Base-by-base conservation (phyloP, 768 basidiomycete species). In the Kwoniella sp. region DNA sequence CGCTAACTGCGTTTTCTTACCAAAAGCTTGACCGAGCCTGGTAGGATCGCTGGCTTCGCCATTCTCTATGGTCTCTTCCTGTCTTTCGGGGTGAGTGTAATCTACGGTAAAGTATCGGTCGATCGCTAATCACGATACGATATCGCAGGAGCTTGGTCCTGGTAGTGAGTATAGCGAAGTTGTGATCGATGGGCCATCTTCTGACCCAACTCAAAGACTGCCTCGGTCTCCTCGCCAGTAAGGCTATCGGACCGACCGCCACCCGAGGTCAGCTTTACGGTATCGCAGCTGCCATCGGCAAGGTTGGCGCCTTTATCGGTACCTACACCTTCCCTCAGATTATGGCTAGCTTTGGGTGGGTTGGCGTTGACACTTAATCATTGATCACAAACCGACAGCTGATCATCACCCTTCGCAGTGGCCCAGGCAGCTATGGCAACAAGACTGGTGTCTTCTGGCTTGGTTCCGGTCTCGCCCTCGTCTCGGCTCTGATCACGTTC, bases 21-120 rank as follows among this genome's bases (percentile, higher is more conserved):
- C n/a, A n/a, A n/a, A n/a, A 39, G 52, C 12, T 37, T 53, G 12
- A 47, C 36, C 6, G 23, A 50, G 33, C 37, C 50, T 9, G 83
- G 82, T n/a, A 56, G 60, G 38, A 65, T 75, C 33, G 67, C 69
- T 9, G 69, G 67, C 22, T 76, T 77, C 48, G 67, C 71, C 4
- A 83, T 92, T 28, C 77, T 95, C 7, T 93, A 95, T 63, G 92
- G 91, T 12, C 82, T 95, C 42, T 95, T 95, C 81, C 69, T 92
- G 63, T 84, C 82, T 65, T 85, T 90, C 49, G 92, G 91, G 40
- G 91, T 93, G 76, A 76, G 61, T 59, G 7, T 22, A 3, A 15
- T 15, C 14, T 5, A 10, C 12, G 10, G 23, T 14, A 29, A 17
- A 10, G 42, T 27, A 44, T 11, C 25, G 7, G n/a, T n/a, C n/a